Evolutionary conservation across 306 rosid species (phyloP).

Genomic region (Fragaria iinumae): DNA sequence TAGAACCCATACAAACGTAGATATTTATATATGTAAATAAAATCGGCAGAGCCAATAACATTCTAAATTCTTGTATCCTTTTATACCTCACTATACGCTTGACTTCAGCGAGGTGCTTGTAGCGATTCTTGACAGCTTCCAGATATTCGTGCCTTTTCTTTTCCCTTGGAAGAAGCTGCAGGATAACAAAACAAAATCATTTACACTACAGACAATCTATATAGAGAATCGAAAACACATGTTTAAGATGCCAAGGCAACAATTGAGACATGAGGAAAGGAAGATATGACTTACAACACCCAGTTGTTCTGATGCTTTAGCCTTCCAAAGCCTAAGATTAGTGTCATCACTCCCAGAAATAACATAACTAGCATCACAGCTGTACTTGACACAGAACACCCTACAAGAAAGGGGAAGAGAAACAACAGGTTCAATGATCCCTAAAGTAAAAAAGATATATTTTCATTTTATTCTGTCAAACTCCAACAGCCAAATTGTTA

Average conservation of each 20-base stretch:
- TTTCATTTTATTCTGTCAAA: not conserved
- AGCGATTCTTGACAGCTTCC: conserved; percentile 82
- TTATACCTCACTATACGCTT: conserved; percentile 72
- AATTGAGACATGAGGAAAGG: not conserved
- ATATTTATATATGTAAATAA: not conserved
- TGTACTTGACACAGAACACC: conserved; percentile 92
- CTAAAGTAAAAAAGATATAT: not conserved
- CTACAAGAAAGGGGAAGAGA: conserved; percentile 35
- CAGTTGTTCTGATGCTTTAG: conserved; percentile 90
- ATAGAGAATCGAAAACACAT: not conserved
- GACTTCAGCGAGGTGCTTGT: conserved; percentile 81
- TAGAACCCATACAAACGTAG: not conserved
- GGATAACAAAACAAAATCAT: not conserved
- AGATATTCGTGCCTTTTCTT: conserved; percentile 71
- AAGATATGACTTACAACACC: conserved; percentile 75
- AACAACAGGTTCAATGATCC: conserved; percentile 7
- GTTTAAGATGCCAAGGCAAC: not conserved
- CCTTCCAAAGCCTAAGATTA: conserved; percentile 96
- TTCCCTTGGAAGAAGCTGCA: conserved; percentile 91
- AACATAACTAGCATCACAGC: conserved; percentile 87
- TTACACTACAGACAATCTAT: not conserved
- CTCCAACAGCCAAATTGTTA: conserved; percentile 2
- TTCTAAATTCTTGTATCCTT: conserved; percentile 5
- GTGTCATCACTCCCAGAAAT: conserved; percentile 96
- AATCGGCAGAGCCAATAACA: not conserved